Evolutionary conservation across 2,329 filamentous ascomycete genomes (phyloP).

Genomic region (Claviceps sp.): DNA sequence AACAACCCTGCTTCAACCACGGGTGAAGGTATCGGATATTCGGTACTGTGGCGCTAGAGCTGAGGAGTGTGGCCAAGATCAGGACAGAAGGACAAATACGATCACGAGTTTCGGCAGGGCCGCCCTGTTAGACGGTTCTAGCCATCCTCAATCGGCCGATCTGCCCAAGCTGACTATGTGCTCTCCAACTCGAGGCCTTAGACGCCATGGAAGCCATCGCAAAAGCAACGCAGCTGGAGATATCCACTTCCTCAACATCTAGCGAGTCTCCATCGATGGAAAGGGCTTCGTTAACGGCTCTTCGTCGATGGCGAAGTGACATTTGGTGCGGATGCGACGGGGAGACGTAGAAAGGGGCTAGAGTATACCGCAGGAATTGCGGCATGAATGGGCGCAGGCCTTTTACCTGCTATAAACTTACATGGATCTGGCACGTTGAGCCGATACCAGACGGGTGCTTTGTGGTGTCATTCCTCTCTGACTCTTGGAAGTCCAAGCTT

Average conservation of each 20-base stretch:
- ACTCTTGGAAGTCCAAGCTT: constrained; percentile 33
- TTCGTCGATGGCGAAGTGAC: constrained; percentile 31
- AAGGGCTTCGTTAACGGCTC: constrained; percentile 40
- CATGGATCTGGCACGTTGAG: constrained; percentile 42
- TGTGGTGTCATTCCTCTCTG: neutral
- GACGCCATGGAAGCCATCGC: constrained; percentile 42
- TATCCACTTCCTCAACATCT: constrained; percentile 53
- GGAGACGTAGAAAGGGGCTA: constrained; percentile 38
- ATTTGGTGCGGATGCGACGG: constrained; percentile 47
- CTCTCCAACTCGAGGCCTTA: constrained; percentile 39
- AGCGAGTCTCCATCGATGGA: constrained; percentile 44
- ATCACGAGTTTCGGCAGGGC: constrained; percentile 48
- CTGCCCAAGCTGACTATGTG: constrained; percentile 32
- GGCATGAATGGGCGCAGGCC: constrained; percentile 38
- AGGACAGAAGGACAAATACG: constrained; percentile 12
- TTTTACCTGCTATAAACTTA: constrained; percentile 29
- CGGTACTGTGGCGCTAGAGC: too few relatives aligned
- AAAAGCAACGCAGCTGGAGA: constrained; percentile 44
- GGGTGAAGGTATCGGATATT: constrained; percentile 19
- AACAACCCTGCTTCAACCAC: constrained; percentile 38
- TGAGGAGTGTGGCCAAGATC: too few relatives aligned
- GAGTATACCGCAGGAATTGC: constrained; percentile 35
- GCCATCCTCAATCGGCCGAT: constrained; percentile 35
- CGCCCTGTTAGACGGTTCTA: constrained; percentile 37
- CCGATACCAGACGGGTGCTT: constrained; percentile 48